A percentile compares a stretch with the other conserved stretches of the same genome.
phyloP scores from a whole-genome alignment of 2,329 filamentous ascomycete genomes.

The Periconia sp. region DNA sequence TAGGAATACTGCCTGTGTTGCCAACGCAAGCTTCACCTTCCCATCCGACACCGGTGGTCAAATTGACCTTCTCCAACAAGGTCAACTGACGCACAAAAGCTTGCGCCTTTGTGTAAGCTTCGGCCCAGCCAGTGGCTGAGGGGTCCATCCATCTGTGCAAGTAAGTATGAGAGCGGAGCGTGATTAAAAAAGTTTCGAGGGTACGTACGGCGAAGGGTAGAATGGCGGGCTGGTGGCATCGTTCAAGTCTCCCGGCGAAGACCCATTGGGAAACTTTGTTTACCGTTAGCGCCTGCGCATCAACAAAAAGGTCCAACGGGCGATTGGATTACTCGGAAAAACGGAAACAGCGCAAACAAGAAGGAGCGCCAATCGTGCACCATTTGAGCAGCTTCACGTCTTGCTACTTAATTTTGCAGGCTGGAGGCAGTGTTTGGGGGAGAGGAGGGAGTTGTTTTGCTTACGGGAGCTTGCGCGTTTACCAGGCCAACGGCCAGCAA shows the following conservation, averaged over 20 bases:
- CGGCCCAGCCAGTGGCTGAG: constrained; percentile 67
- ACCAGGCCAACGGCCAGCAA: constrained; percentile 32
- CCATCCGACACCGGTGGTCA: constrained; percentile 87
- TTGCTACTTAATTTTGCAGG: constrained; percentile 5
- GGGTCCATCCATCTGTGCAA: constrained; percentile 68
- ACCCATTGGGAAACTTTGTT: constrained; percentile 31
- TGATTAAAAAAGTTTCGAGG: neutral
- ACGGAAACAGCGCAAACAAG: constrained; percentile 33
- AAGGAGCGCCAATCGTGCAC: constrained; percentile 20
- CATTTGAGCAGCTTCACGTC: constrained; percentile 28
- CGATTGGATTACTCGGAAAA: constrained; percentile 28
- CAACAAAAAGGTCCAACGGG: constrained; percentile 19
- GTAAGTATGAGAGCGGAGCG: constrained; percentile 6
- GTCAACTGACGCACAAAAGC: constrained; percentile 83
- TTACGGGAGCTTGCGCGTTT: constrained; percentile 30
- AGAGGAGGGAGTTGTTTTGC: constrained; percentile 16
- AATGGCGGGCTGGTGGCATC: constrained; percentile 59
- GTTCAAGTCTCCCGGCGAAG: constrained; percentile 20
- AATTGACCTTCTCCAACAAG: constrained; percentile 85
- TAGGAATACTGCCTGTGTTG: constrained; percentile 68
- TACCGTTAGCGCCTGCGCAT: constrained; percentile 24
- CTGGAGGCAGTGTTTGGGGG: constrained; percentile 12
- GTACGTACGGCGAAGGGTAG: constrained; percentile 71
- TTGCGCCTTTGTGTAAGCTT: constrained; percentile 74
- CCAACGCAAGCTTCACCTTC: constrained; percentile 64